Conservation (phyloP, 2,329 filamentous ascomycete genomes). For the Orbilia quercus region DNA sequence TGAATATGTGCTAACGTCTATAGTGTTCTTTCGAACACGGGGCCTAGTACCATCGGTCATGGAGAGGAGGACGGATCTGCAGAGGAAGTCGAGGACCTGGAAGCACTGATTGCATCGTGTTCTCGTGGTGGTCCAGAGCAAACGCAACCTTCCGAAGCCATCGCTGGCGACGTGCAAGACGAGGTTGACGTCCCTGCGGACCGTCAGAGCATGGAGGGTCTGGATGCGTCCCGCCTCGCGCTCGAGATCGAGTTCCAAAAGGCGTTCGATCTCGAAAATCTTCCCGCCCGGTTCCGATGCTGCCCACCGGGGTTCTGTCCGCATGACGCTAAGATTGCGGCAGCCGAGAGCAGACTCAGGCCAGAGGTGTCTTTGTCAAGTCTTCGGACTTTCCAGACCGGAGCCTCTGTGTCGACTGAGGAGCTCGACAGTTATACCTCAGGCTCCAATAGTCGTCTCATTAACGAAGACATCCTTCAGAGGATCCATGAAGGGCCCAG, state of each 20-base stretch:
- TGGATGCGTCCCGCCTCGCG: not conserved
- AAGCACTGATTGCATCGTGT: conserved; percentile 4
- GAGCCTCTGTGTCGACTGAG: conserved; percentile 8
- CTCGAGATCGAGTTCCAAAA: not conserved
- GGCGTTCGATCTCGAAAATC: conserved; percentile 17
- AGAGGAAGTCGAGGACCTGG: conserved; percentile 12
- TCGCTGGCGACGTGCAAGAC: not conserved
- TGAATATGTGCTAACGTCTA: not conserved
- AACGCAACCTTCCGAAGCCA: not conserved
- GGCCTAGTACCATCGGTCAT: not conserved
- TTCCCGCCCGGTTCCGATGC: conserved; percentile 21
- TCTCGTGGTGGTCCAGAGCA: not conserved
- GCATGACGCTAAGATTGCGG: not conserved
- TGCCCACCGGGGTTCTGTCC: conserved; percentile 24
- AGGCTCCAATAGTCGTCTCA: conserved; percentile 1
- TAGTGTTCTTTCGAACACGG: conserved; percentile 15
- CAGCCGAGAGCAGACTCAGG: conserved; percentile 7
- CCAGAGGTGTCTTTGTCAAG: conserved; percentile 31
- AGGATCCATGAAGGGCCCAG: not conserved
- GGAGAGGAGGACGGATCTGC: conserved; percentile 11
- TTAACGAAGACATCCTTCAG: not conserved
- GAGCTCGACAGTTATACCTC: conserved; percentile 1
- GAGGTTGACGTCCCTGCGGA: not conserved
- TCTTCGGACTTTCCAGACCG: conserved; percentile 17
- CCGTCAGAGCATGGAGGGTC: not conserved